Percentiles rank a stretch among this genome's conserved stretches.
These are phyloP conservation scores for Wickerhamomyces sp. DNA, from an alignment of 1,139 yeast genomes.

Conservation along the genomic window DNA sequence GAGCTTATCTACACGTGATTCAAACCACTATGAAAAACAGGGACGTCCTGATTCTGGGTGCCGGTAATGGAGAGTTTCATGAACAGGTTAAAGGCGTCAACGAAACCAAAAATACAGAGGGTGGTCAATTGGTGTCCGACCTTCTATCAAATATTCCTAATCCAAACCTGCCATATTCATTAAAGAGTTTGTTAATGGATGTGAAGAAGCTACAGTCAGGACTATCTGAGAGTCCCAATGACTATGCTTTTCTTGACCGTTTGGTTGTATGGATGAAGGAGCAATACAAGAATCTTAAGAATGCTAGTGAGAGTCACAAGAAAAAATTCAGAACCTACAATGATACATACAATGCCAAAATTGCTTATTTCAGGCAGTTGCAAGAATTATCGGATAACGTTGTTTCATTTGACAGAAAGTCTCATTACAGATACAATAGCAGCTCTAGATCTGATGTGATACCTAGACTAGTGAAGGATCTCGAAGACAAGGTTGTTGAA, in stretches of 20 bases:
- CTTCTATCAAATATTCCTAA: slow-evolving; percentile 21
- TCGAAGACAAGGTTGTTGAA: slow-evolving; percentile 29
- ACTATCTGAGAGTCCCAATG: background rate
- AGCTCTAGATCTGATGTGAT: background rate
- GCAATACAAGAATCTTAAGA: slow-evolving; percentile 39
- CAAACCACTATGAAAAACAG: slow-evolving; percentile 57
- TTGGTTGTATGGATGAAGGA: slow-evolving; percentile 26
- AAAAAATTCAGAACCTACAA: slow-evolving; percentile 52
- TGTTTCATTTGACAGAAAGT: slow-evolving; percentile 19
- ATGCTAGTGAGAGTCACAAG: slow-evolving; percentile 35
- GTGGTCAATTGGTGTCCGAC: background rate
- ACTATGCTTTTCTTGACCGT: slow-evolving; percentile 2
- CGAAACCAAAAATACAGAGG: background rate
- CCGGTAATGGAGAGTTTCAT: slow-evolving; percentile 13
- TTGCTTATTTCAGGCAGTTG: slow-evolving; percentile 76
- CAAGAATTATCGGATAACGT: slow-evolving; percentile 75
- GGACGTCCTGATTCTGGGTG: slow-evolving; percentile 36
- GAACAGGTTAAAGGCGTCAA: slow-evolving; percentile 8
- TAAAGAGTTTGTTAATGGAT: slow-evolving; percentile 12
- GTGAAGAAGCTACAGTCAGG: slow-evolving; percentile 8
- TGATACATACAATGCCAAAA: slow-evolving; percentile 66
- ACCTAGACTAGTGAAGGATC: slow-evolving; percentile 13
- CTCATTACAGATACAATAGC: slow-evolving; percentile 6
- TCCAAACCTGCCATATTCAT: slow-evolving; percentile 5
- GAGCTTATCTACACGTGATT: slow-evolving; percentile 57